Evolutionary conservation across 176 grass and related monocot species (phyloP).

Genomic region (Tillandsia leiboldiana): DNA sequence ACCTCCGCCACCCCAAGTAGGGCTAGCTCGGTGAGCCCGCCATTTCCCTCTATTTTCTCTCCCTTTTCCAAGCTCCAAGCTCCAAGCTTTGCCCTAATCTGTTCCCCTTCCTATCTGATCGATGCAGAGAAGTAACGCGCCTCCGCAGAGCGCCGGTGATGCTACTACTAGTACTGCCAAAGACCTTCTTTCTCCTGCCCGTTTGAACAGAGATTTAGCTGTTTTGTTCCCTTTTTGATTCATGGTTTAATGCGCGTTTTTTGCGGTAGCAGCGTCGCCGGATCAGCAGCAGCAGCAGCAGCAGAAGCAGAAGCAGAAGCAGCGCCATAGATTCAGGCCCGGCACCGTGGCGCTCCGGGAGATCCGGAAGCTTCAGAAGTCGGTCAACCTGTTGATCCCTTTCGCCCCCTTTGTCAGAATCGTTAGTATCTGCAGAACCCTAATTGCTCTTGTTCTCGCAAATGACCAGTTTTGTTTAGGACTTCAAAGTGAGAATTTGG

Average conservation of each 20-base stretch:
- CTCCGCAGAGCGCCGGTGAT: no score
- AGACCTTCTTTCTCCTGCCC: no score
- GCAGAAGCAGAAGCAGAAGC: background rate
- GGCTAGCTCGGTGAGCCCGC: background rate
- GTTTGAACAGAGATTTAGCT: no score
- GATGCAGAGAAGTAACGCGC: background rate
- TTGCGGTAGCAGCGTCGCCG: slow-evolving; percentile 9
- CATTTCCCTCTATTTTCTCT: background rate
- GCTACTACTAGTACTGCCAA: no score
- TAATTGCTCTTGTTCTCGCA: background rate
- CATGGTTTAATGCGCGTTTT: slow-evolving; percentile 7
- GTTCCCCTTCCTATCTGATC: background rate
- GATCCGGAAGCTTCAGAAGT: slow-evolving; percentile 53
- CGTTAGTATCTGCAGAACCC: slow-evolving; percentile 27
- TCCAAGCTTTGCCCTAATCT: background rate
- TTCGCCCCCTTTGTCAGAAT: slow-evolving; percentile 45
- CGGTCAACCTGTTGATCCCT: slow-evolving; percentile 35
- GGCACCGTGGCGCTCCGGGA: slow-evolving; percentile 58
- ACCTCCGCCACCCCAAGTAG: background rate
- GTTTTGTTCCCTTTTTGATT: background rate
- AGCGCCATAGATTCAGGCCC: slow-evolving; percentile 18
- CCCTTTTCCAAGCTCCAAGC: background rate
- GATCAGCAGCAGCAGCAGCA: background rate
- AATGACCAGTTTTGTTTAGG: background rate
- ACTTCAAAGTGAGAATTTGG: background rate